Evolutionary conservation across 257 asterid species (phyloP).

Genomic region (Solanum lycopersicoides): DNA sequence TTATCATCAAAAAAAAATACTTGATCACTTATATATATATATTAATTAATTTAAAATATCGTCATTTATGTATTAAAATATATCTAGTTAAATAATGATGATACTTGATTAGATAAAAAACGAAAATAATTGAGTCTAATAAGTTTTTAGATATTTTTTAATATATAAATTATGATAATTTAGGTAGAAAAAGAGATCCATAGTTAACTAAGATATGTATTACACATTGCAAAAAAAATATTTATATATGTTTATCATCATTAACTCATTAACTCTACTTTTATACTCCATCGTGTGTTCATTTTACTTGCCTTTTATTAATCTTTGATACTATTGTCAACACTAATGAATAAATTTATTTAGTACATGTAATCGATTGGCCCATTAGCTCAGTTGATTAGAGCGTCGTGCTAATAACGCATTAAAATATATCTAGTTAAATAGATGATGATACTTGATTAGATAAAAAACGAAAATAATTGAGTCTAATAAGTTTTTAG

Average conservation of each 20-base stretch:
- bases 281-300: no score
- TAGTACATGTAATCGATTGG: fast-evolving
- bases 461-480: not conserved
- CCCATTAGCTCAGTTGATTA: conserved; percentile 12
- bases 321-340: not conserved
- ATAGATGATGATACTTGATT: not conserved
- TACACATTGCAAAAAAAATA: no score
- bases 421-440: not conserved
- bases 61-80: not conserved
- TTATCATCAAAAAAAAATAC: no score
- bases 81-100: not conserved
- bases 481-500: not conserved
- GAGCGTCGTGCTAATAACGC: conserved; percentile 18
- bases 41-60: not conserved
- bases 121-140: not conserved
- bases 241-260: no score
- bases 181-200: not conserved
- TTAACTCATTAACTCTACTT: no score
- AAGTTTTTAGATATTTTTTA: fast-evolving
- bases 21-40: no score
- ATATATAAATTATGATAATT: no score
- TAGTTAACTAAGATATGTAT: not conserved
- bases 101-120: not conserved
- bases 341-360: no score
- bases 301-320: not conserved